These are phyloP conservation scores for Colletotrichum sp. DNA, from an alignment of 2,329 filamentous ascomycete species.

Conservation along the genomic window DNA sequence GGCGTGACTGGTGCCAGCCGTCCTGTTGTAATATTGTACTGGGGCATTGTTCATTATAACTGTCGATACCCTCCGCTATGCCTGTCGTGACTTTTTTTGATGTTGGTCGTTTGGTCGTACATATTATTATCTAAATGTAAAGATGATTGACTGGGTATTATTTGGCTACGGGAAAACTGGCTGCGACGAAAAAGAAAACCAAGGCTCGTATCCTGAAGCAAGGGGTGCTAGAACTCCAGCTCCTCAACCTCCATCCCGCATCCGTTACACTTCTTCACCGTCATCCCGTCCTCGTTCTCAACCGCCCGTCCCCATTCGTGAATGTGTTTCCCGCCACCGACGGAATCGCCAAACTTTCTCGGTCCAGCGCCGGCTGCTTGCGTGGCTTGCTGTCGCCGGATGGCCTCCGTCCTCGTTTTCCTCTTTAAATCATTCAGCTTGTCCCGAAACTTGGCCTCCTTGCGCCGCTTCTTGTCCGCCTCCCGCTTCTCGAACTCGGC, in stretches of 20 bases:
- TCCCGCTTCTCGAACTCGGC: slow-evolving; percentile 85
- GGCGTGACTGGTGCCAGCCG: neutral
- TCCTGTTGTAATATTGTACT: slow-evolving; percentile 5
- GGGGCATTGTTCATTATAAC: slow-evolving; percentile 7
- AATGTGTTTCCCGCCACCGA: slow-evolving; percentile 75
- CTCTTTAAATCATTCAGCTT: slow-evolving; percentile 92
- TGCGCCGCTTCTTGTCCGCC: slow-evolving; percentile 79
- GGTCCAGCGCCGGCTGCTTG: slow-evolving; percentile 53
- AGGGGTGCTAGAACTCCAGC: slow-evolving; percentile 60
- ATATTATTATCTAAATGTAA: neutral
- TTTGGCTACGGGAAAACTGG: neutral
- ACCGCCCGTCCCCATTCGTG: slow-evolving; percentile 84
- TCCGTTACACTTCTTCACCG: slow-evolving; percentile 77
- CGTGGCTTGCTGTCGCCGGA: slow-evolving; percentile 70
- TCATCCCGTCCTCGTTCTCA: slow-evolving; percentile 73
- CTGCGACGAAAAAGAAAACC: neutral
- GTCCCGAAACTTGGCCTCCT: slow-evolving; percentile 89
- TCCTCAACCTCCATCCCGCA: slow-evolving; percentile 84
- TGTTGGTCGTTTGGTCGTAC: neutral
- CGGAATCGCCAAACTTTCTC: slow-evolving; percentile 75
- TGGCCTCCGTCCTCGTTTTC: slow-evolving; percentile 89
- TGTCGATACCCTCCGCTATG: slow-evolving; percentile 8
- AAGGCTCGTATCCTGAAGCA: neutral
- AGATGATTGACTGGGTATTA: neutral
- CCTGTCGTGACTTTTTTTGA: neutral